Base-by-base conservation (phyloP, 176 grass and related monocot species). In the Zoysia japonica region DNA sequence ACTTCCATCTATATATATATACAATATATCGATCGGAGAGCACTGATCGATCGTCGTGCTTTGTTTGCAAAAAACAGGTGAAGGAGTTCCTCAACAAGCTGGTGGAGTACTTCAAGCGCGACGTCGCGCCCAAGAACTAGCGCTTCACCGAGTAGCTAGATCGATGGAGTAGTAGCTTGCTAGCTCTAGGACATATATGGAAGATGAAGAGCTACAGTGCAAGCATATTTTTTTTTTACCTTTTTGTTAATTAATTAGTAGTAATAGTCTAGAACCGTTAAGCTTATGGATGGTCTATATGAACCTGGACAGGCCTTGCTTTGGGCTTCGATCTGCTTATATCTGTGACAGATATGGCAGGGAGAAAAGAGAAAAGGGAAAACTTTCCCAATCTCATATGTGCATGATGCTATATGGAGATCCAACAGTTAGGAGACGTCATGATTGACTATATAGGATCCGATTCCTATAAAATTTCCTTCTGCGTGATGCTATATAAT, bases 1-100 rank as follows among this genome's bases (percentile, higher is more conserved):
- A 28, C 28, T 28, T 28, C 28, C 28, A 28, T 28, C 28, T 28
- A 28, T 28, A 28, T 28, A 28, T 28, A 28, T 28, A 28, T 28
- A 28, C 28, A 28, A 28, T 28, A 28, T 28, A 28, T 28, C 28
- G 28, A 28, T 28, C 28, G 28, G 28, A 28, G 28, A 28, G 28
- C 13, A 40, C 37, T 67, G 1, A 67, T 63, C 36, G 35, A 36
- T 80, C 36, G 7, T 52, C 70, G 37, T 5, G 72, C 9, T 65
- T 38, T 20, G 59, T 63, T 47, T 28, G 28, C 28, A 28, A 28
- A 28, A 28, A 36, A 40, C 10, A 88, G 86, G 86, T 88, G 1
- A 84, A 74, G 54, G 86, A 88, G 46, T 84, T 88, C 53, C 69
- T 88, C 56, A 7, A 52, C 64, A 79, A 74, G 75, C 63, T 88